Conservation (phyloP, 1,139 yeast species). For the Yamadazyma atlantica region DNA sequence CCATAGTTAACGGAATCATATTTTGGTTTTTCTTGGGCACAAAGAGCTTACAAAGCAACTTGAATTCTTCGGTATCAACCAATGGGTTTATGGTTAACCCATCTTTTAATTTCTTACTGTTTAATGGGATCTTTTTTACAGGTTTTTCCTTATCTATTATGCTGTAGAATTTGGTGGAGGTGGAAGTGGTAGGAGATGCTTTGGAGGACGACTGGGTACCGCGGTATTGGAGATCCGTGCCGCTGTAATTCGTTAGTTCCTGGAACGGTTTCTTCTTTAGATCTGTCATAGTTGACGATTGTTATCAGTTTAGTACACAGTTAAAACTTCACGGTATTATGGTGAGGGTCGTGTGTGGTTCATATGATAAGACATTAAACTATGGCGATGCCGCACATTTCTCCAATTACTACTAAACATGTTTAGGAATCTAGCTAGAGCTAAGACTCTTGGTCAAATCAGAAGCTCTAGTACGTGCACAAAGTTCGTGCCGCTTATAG, state of each 20-base stretch:
- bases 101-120: slow-evolving; percentile 10
- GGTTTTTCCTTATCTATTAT: slow-evolving; percentile 12
- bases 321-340: too few relatives aligned
- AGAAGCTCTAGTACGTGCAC: slow-evolving; percentile 14
- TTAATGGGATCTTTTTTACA: slow-evolving; percentile 4
- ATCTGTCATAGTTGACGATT: too few relatives aligned
- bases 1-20: slow-evolving; percentile 6
- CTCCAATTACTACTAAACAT: too few relatives aligned
- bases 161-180: slow-evolving; percentile 16
- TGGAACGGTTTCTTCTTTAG: slow-evolving; percentile 2
- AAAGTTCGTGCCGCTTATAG: slow-evolving; percentile 32
- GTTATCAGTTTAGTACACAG: too few relatives aligned
- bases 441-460: too few relatives aligned
- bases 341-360: too few relatives aligned
- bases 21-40: slow-evolving; percentile 33
- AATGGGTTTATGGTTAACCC: slow-evolving; percentile 10
- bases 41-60: slow-evolving; percentile 33
- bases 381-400: too few relatives aligned
- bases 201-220: slow-evolving; percentile 12
- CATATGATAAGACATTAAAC: too few relatives aligned
- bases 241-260: slow-evolving; percentile 2
- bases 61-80: slow-evolving; percentile 27
- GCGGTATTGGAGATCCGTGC: slow-evolving; percentile 10
- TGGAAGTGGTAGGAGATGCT: slow-evolving; percentile 18
- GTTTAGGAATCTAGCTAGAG: too few relatives aligned